Conservation (phyloP, 495 filamentous ascomycete species). For the Aspergillus affinis region DNA sequence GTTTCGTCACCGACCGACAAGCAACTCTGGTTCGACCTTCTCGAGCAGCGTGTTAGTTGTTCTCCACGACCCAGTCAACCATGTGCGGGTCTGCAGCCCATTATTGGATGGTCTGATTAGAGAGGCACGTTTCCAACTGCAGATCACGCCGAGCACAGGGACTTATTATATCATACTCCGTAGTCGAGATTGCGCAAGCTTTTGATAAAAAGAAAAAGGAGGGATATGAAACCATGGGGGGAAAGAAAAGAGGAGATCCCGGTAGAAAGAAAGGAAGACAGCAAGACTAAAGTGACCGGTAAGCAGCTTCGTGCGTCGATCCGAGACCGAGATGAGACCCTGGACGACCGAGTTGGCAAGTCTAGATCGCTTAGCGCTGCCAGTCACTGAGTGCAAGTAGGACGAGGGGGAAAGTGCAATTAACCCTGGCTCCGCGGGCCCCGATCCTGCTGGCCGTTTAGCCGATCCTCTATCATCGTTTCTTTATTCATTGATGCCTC, state of each 20-base stretch:
- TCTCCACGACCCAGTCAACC: conserved; percentile 7
- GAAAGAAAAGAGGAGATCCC: neutral
- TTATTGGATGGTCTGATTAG: conserved; percentile 3
- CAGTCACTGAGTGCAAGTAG: neutral
- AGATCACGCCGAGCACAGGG: conserved; percentile 1
- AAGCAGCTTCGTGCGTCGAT: neutral
- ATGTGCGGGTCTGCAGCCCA: conserved; percentile 3
- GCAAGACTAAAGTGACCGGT: neutral
- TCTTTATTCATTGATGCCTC: neutral
- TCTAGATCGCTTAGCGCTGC: neutral
- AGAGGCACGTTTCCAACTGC: conserved; percentile 5
- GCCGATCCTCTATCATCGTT: too few relatives aligned
- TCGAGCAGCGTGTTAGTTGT: neutral
- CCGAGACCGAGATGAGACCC: neutral
- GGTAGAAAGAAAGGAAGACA: neutral
- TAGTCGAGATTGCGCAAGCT: neutral
- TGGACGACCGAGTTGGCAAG: neutral
- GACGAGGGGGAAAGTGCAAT: neutral
- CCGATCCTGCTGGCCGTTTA: neutral
- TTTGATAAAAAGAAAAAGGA: neutral
- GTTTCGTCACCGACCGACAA: neutral
- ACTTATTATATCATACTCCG: neutral
- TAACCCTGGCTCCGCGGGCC: neutral
- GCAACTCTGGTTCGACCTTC: neutral
- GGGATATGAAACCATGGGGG: neutral